Evolutionary conservation across 768 basidiomycete species (phyloP), one percentile per base, ranked within the genome.

Genomic region (Collybiopsis confluens): DNA sequence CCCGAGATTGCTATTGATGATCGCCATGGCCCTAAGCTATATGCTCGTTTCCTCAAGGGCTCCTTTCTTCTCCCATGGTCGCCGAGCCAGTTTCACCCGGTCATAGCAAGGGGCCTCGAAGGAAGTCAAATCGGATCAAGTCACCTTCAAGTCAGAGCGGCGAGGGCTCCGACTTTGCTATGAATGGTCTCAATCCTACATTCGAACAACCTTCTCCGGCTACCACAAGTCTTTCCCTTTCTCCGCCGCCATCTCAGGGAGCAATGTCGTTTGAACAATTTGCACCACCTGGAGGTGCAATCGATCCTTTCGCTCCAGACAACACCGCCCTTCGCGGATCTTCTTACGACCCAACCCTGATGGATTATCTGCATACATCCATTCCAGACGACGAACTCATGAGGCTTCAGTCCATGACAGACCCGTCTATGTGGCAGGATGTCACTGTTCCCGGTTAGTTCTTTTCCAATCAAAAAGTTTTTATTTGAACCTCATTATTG

Each of bases 1-100:
- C 78, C 86, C 5, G 82, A 85, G 52, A 80, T 92, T 16, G 84
- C 85, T 18, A 77, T 92, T 55, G 91, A 93, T 67, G 85, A 88
- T 24, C 83, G 83, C 16, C 90, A 92, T 62, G 88, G 86, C 0
- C 90, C 90, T 1, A 86, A 83, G 64, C 71, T 92, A 4, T 92
- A 90, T 65, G 81, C 90, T 0, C 83, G 81, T 45, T 92, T 92
- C 78, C 74, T 93, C 43, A 79, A 80, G 41, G 82, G 83, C 33
- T 75, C 92, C 75, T 92, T 7, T 79, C 79, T 15, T 78, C 78
- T n/a, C 81, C 81, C 18, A 76, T 72, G 65, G 73, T 76, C 9
- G 69, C 69, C 23, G 63, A 49, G 23, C 48, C 45, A 23, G 30
- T 45, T 52, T 16, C 53, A 61, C 47, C 47, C 3, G 16, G 23